These are phyloP conservation scores for Geum urbanum DNA, from an alignment of 306 rosid species.

Conservation along the genomic window DNA sequence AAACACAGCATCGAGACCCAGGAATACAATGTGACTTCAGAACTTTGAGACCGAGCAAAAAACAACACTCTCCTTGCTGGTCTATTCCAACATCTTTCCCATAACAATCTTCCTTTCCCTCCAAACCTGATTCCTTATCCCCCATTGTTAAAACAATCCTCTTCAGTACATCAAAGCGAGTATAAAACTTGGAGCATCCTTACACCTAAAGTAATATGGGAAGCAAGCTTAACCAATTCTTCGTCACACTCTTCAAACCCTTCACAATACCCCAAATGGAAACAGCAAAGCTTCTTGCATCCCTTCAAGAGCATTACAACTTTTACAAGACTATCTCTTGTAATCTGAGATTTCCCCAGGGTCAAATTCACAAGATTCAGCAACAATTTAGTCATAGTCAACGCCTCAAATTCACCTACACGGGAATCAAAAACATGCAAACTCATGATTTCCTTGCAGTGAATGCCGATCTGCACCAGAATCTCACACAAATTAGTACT, in stretches of 20 bases:
- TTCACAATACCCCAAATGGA: neutral
- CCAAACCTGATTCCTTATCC: neutral
- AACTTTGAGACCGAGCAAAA: no score
- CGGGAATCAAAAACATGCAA: neutral
- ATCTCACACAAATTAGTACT: neutral
- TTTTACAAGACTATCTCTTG: neutral
- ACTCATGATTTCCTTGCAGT: neutral
- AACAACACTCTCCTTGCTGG: neutral
- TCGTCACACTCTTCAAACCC: neutral
- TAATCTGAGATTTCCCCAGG: neutral
- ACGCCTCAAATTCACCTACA: neutral
- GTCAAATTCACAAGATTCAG: neutral
- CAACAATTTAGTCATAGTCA: neutral
- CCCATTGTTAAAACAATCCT: neutral
- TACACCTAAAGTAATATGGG: no score
- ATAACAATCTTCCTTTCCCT: neutral
- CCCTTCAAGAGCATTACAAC: neutral
- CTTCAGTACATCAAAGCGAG: no score
- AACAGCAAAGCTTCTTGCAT: neutral
- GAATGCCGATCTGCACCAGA: neutral
- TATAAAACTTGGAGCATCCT: no score
- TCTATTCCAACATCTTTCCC: neutral
- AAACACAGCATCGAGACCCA: no score
- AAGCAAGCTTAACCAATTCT: no score
- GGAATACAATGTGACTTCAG: no score